Percentiles rank a stretch among this genome's conserved stretches.
phyloP scores from a whole-genome alignment of 2,329 filamentous ascomycete species.

The Hirsutella rhossiliensis region DNA sequence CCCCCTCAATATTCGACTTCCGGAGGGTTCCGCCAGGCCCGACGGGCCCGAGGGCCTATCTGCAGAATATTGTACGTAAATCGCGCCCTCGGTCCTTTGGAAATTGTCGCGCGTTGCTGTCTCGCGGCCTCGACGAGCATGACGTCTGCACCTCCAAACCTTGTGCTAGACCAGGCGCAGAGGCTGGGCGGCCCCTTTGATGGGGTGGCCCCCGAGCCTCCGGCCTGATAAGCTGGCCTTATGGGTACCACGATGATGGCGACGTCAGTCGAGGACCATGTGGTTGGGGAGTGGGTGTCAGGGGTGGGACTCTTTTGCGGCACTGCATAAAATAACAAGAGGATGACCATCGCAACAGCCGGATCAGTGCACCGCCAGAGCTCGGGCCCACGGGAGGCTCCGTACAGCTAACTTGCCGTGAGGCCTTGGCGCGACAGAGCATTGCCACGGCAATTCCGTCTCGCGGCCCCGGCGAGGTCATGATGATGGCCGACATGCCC shows the following conservation, averaged over 20 bases:
- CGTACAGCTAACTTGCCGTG: not conserved
- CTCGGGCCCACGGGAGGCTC: not conserved
- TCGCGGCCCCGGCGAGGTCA: not conserved
- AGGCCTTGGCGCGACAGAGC: not conserved
- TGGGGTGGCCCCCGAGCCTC: not conserved
- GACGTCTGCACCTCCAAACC: not conserved
- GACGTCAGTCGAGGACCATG: not conserved
- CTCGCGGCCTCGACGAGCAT: not conserved
- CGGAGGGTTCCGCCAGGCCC: not conserved
- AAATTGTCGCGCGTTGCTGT: not conserved
- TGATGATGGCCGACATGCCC: not conserved
- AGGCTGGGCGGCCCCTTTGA: not conserved
- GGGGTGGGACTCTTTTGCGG: not conserved
- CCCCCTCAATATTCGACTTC: not conserved
- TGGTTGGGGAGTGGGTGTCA: not conserved
- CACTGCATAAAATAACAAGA: not conserved
- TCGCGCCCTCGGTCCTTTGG: constrained; percentile 1
- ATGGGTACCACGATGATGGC: not conserved
- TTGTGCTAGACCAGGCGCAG: not conserved
- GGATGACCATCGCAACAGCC: not conserved
- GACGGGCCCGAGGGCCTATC: not conserved
- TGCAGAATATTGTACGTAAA: constrained; percentile 1
- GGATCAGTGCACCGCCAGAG: not conserved
- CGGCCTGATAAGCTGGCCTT: not conserved
- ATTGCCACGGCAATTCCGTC: not conserved